phyloP scores from a whole-genome alignment of 2,329 filamentous ascomycete species.

The Aspergillus sp. region DNA sequence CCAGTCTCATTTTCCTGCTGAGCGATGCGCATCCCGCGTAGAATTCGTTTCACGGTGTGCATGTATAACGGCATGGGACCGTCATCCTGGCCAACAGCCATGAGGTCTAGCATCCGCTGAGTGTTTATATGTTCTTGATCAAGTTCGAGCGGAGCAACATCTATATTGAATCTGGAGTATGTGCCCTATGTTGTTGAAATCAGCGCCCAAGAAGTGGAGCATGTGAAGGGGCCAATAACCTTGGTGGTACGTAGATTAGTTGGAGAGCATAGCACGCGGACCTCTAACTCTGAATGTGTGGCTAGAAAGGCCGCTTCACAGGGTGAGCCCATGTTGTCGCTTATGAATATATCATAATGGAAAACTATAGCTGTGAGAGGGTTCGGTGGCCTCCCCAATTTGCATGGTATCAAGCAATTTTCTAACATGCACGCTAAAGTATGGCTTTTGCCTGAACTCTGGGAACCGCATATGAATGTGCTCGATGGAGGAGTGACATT shows the following conservation, averaged over 20 bases:
- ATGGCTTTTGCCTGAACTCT: conserved; percentile 31
- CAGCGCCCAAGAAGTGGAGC: not conserved
- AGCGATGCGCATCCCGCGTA: conserved; percentile 51
- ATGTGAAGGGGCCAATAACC: not conserved
- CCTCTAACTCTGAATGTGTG: conserved; percentile 43
- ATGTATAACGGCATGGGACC: conserved; percentile 56
- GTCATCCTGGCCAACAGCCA: conserved; percentile 52
- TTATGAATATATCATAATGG: conserved; percentile 61
- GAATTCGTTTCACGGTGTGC: conserved; percentile 55
- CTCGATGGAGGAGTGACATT: conserved; percentile 19
- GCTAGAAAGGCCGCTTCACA: conserved; percentile 62
- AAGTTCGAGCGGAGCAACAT: conserved; percentile 53
- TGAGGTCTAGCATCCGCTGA: conserved; percentile 58
- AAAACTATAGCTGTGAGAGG: conserved; percentile 61
- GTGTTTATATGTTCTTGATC: conserved; percentile 56
- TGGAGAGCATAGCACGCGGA: conserved; percentile 56
- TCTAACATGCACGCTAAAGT: conserved; percentile 43
- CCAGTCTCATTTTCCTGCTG: conserved; percentile 25
- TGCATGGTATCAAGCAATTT: conserved; percentile 53
- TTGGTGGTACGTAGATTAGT: conserved; percentile 42
- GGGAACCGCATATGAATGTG: conserved; percentile 60
- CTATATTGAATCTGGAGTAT: conserved; percentile 42
- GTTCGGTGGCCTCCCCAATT: conserved; percentile 34
- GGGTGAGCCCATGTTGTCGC: conserved; percentile 48
- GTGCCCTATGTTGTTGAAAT: not conserved